Evolutionary conservation across 2,329 filamentous ascomycete genomes (phyloP).

Genomic region (Penicillium glabrum): DNA sequence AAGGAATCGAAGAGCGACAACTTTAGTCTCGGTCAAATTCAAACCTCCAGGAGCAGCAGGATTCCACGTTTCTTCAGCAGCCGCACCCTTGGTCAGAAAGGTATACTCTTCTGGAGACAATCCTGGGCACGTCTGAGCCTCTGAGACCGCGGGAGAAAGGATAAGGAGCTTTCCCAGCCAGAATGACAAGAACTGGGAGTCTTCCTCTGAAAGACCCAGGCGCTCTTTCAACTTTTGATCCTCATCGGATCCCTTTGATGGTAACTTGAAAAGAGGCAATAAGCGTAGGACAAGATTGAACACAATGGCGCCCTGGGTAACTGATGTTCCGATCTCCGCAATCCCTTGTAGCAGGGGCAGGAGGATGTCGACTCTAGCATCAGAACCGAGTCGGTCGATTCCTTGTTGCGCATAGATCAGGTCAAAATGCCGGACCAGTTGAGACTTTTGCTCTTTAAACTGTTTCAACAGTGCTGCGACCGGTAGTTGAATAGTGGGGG

Average conservation of each 20-base stretch:
- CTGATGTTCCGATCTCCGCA: constrained; percentile 56
- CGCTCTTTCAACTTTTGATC: constrained; percentile 66
- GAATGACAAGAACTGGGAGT: constrained; percentile 70
- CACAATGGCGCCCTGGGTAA: constrained; percentile 61
- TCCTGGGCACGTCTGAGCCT: constrained; percentile 55
- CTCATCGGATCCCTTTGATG: constrained; percentile 74
- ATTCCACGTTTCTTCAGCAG: constrained; percentile 58
- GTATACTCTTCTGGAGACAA: constrained; percentile 65
- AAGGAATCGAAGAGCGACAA: constrained; percentile 68
- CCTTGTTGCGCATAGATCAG: constrained; percentile 88
- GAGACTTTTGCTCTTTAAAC: constrained; percentile 75
- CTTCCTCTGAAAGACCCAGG: constrained; percentile 67
- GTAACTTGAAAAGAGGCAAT: constrained; percentile 65
- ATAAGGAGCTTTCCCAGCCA: constrained; percentile 79
- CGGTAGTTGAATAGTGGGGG: constrained; percentile 70
- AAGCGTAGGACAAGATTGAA: constrained; percentile 82
- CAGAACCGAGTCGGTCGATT: constrained; percentile 58
- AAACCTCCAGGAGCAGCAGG: constrained; percentile 60
- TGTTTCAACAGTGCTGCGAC: constrained; percentile 83
- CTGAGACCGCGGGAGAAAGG: constrained; percentile 53
- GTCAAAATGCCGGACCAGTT: constrained; percentile 83
- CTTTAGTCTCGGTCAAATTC: constrained; percentile 69
- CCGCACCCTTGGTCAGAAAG: constrained; percentile 64
- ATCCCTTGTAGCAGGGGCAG: constrained; percentile 69
- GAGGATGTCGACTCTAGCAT: constrained; percentile 71